These are phyloP conservation scores for Emergomyces pasteurianus DNA, from an alignment of 2,329 filamentous ascomycete genomes.

Conservation along the genomic window DNA sequence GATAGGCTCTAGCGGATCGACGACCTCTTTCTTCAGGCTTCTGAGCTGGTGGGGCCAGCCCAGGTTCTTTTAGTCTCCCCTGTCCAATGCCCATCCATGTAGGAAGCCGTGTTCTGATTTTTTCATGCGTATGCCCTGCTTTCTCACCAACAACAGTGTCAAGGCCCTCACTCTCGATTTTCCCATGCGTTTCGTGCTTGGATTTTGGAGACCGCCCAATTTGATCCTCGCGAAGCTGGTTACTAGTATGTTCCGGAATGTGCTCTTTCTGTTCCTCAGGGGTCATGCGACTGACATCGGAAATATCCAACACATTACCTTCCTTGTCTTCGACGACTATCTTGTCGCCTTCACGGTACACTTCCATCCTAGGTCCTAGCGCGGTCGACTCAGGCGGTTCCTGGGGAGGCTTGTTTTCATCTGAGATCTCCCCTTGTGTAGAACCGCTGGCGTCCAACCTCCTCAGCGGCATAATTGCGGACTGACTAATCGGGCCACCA, in stretches of 20 bases:
- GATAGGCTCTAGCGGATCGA: constrained; percentile 53
- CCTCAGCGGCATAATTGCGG: constrained; percentile 65
- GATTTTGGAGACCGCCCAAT: constrained; percentile 37
- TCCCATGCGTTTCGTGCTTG: constrained; percentile 29
- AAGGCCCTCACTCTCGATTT: constrained; percentile 33
- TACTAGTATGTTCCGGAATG: constrained; percentile 40
- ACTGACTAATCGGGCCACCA: constrained; percentile 79
- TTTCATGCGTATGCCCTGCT: constrained; percentile 19
- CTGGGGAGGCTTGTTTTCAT: constrained; percentile 15
- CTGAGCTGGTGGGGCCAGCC: constrained; percentile 11
- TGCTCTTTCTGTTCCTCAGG: constrained; percentile 51
- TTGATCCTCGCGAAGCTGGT: constrained; percentile 42
- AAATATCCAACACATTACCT: constrained; percentile 68
- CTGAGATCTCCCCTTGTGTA: constrained; percentile 14
- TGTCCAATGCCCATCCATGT: constrained; percentile 34
- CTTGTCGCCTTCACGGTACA: constrained; percentile 70
- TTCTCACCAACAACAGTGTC: constrained; percentile 26
- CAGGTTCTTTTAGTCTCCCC: constrained; percentile 21
- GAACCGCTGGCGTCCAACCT: constrained; percentile 18
- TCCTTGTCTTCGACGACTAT: constrained; percentile 75
- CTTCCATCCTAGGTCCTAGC: constrained; percentile 42
- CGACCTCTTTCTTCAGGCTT: constrained; percentile 24
- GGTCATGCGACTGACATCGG: constrained; percentile 35
- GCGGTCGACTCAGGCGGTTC: not conserved
- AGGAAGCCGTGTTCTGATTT: constrained; percentile 37